phyloP scores from a whole-genome alignment of 148 eudicot genomes.

The Rheum nobile region DNA sequence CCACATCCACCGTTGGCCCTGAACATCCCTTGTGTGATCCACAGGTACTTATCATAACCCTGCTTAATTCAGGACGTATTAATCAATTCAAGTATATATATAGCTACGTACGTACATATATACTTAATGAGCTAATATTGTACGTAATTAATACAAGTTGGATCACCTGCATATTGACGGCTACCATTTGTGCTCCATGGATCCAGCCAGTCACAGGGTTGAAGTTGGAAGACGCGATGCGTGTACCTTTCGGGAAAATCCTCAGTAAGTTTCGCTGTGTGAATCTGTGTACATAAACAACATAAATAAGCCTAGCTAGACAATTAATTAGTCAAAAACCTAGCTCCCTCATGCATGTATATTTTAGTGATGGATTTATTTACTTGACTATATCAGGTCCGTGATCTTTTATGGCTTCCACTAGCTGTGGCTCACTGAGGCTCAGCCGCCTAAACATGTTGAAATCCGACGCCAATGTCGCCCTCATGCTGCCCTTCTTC shows the following conservation, averaged over 20 bases:
- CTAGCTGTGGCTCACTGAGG: slow-evolving; percentile 42
- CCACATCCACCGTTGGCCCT: slow-evolving; percentile 74
- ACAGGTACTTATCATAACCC: slow-evolving; percentile 50
- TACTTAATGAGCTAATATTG: background rate
- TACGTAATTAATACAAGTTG: background rate
- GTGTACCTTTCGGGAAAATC: slow-evolving; percentile 50
- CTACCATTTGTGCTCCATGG: slow-evolving; percentile 85
- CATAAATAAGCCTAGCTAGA: background rate
- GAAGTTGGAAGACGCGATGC: slow-evolving; percentile 55
- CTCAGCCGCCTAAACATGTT: slow-evolving; percentile 38
- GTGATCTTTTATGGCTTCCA: slow-evolving; percentile 16
- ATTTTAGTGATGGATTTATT: background rate
- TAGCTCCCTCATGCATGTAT: too few relatives aligned
- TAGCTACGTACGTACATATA: too few relatives aligned
- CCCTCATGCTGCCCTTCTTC: slow-evolving; percentile 22
- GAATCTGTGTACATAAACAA: slow-evolving; percentile 27
- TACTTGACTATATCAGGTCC: slow-evolving; percentile 43
- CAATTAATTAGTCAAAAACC: too few relatives aligned
- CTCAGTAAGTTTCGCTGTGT: slow-evolving; percentile 61
- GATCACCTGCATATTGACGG: slow-evolving; percentile 63
- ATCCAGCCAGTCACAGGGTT: slow-evolving; percentile 51
- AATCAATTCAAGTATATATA: background rate
- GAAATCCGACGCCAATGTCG: slow-evolving; percentile 16
- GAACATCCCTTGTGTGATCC: slow-evolving; percentile 76
- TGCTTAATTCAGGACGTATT: slow-evolving; percentile 10